A percentile compares a stretch with the other conserved stretches of the same genome.
phyloP scores from a whole-genome alignment of 1,139 yeast species.

The Blastobotrys petasosporus region DNA sequence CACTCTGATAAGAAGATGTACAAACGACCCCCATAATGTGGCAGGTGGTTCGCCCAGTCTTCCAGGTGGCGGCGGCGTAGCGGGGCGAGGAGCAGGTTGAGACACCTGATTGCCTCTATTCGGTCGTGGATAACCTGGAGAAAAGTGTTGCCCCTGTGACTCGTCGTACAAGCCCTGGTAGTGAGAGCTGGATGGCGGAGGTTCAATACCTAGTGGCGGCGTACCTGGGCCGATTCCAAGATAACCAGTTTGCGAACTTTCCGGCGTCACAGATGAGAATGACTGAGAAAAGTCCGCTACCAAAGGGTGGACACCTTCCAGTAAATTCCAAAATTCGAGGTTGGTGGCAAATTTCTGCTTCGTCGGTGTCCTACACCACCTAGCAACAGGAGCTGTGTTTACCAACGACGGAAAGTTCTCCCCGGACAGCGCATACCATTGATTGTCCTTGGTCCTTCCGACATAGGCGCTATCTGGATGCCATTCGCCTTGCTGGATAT shows the following conservation, averaged over 20 bases:
- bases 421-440: slow-evolving; percentile 88
- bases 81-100: slow-evolving; percentile 17
- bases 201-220: slow-evolving; percentile 5
- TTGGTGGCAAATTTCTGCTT: slow-evolving; percentile 4
- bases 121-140: neutral
- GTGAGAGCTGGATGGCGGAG: neutral
- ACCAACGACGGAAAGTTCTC: slow-evolving; percentile 72
- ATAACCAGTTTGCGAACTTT: neutral
- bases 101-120: slow-evolving; percentile 11
- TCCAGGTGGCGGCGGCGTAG: slow-evolving; percentile 14
- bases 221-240: slow-evolving; percentile 2
- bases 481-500: slow-evolving; percentile 5
- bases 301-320: slow-evolving; percentile 36
- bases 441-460: slow-evolving; percentile 56
- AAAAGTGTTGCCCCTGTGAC: neutral
- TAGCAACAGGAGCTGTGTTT: slow-evolving; percentile 59
- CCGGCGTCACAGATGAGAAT: neutral
- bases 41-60: slow-evolving; percentile 9
- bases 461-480: slow-evolving; percentile 47
- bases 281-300: slow-evolving; percentile 6
- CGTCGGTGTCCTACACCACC: slow-evolving; percentile 24
- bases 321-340: slow-evolving; percentile 19
- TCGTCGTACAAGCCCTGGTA: neutral
- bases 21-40: slow-evolving; percentile 18
- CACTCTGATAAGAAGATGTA: slow-evolving; percentile 28